A percentile compares a stretch with the other conserved stretches of the same genome.
phyloP scores from a whole-genome alignment of 176 grass and related monocot genomes.

The Bromus sterilis region DNA sequence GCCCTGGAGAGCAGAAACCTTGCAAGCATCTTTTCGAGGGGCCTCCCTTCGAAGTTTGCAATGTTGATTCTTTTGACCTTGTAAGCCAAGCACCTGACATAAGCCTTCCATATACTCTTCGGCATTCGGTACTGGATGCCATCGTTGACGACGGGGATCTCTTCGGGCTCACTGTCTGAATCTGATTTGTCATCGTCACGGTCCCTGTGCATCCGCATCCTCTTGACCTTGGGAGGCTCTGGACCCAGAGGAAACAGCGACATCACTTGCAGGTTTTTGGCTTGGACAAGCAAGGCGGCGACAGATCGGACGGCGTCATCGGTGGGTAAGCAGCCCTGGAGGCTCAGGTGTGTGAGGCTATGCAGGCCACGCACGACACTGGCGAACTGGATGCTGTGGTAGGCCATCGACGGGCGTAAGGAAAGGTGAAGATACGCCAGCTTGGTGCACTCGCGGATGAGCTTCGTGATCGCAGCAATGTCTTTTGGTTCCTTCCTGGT shows the following conservation, averaged over 20 bases:
- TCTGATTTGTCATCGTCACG: not conserved
- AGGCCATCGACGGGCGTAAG: not conserved
- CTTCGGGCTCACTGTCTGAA: not conserved
- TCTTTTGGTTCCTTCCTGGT: not conserved
- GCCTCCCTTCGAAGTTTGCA: not conserved
- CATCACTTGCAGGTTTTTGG: not conserved
- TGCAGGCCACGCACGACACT: not conserved
- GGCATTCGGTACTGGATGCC: not conserved
- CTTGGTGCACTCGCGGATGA: not conserved
- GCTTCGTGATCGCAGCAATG: not conserved
- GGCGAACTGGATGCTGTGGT: not conserved
- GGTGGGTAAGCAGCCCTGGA: slow-evolving; percentile 11
- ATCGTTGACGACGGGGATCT: too few species aligned
- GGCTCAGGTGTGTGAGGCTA: not conserved
- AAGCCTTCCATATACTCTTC: not conserved
- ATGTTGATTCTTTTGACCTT: not conserved
- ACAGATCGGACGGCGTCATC: not conserved
- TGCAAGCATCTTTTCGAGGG: not conserved
- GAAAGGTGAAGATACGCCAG: not conserved
- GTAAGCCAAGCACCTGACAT: not conserved
- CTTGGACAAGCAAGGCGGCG: not conserved
- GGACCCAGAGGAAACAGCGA: not conserved
- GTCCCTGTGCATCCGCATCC: not conserved
- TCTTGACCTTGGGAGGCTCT: not conserved
- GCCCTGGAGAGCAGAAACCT: not conserved